These are phyloP conservation scores for Rubus idaeus DNA, from an alignment of 306 rosid genomes.

Conservation along the genomic window DNA sequence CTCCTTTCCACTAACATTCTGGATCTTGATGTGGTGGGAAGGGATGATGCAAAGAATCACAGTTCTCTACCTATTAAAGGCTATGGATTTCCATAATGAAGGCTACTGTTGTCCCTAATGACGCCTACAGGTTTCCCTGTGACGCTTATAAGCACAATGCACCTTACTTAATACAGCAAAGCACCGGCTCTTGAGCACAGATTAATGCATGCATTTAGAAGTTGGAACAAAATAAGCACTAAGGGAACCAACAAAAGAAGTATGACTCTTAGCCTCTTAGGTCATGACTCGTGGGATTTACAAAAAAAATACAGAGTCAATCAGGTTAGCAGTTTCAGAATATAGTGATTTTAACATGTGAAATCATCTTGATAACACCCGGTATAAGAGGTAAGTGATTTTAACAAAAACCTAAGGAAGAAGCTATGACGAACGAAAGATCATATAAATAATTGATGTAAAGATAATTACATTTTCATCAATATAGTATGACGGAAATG, in stretches of 20 bases:
- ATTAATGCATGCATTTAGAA: neutral
- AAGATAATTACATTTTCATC: conserved; percentile 86
- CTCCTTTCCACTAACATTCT: neutral
- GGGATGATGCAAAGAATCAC: neutral
- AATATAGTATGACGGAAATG: conserved; percentile 96
- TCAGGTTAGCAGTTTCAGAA: neutral
- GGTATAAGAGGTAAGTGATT: neutral
- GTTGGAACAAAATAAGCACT: neutral
- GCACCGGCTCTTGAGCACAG: neutral
- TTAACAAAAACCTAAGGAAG: conserved; percentile 12
- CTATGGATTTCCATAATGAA: neutral
- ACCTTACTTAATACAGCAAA: neutral
- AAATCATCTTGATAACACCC: neutral
- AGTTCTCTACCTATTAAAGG: neutral
- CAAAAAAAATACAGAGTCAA: neutral
- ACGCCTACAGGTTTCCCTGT: neutral
- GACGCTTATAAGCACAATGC: neutral
- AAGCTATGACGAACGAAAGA: conserved; percentile 16
- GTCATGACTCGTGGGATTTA: neutral
- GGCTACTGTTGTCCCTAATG: neutral
- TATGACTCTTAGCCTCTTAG: neutral
- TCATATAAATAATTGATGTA: conserved; percentile 18
- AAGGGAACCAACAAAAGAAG: neutral
- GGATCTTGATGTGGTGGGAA: conserved; percentile 14
- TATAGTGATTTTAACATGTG: neutral